Conservation (phyloP, 192 early-diverging fungal genomes). For the Coemansia sp. region DNA sequence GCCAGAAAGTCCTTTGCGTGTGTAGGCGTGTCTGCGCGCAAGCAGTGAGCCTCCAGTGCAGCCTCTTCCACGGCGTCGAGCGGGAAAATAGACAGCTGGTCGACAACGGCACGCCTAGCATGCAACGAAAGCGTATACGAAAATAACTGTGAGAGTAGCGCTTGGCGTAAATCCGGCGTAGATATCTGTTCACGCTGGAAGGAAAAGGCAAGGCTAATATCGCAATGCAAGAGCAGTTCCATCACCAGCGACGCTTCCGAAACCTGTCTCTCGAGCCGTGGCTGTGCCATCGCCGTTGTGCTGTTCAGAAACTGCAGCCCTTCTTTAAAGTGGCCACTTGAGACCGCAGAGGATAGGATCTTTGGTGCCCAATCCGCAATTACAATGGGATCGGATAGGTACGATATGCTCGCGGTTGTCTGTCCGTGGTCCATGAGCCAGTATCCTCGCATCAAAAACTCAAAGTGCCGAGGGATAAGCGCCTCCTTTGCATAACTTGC, state of each 20-base stretch:
- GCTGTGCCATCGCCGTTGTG: conserved; percentile 35
- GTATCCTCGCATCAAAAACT: conserved; percentile 48
- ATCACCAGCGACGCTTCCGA: conserved; percentile 34
- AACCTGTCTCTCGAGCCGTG: conserved; percentile 23
- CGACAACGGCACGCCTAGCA: conserved; percentile 16
- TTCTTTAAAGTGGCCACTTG: conserved; percentile 12
- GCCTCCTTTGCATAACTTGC: conserved; percentile 23
- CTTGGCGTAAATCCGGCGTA: conserved; percentile 21
- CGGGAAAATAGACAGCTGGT: conserved; percentile 35
- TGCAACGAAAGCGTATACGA: conserved; percentile 34
- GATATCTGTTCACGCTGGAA: conserved; percentile 39
- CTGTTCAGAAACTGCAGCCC: conserved; percentile 41
- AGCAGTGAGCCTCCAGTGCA: conserved; percentile 32
- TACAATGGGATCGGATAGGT: conserved; percentile 49
- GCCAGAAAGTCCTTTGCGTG: conserved; percentile 51
- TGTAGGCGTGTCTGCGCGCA: conserved; percentile 10
- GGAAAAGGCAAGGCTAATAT: conserved; percentile 39
- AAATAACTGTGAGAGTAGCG: conserved; percentile 48
- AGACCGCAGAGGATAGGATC: conserved; percentile 33
- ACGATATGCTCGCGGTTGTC: conserved; percentile 22
- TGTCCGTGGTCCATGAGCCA: conserved; percentile 58
- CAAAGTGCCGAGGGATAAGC: conserved; percentile 48
- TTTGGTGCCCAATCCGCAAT: conserved; percentile 50
- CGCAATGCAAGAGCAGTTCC: conserved; percentile 42
- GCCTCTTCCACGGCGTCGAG: conserved; percentile 37